Base-by-base conservation (phyloP, 257 asterid species). In the Verbena officinalis region DNA sequence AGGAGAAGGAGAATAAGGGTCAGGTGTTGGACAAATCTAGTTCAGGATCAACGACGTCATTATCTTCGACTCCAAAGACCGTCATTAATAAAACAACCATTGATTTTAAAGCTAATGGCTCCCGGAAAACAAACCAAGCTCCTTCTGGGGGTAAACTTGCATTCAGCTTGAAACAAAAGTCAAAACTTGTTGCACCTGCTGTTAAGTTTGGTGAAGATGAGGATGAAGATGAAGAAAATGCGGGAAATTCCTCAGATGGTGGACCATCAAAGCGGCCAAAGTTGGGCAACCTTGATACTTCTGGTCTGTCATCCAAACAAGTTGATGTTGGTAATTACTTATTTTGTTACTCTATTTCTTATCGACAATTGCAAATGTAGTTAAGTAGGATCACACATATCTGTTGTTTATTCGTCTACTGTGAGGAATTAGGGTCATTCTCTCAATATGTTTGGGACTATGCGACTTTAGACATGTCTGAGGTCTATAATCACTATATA, bases 141-240 rank as follows among this genome's bases (percentile, higher is more conserved):
- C 62, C 87, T 69, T 72, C 91, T 15, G 70, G 83, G 39, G 96
- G 99, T 45, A 93, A 92, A 77, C 95, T 93, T 58, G 97, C 99
- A 3, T 93, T 90, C 75, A 87, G 99, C 82, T 76, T 90, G 86
- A 93, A 93, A 75, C 97, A 86, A 69, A 93, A 87, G 73, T 87
- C 97, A 33, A 93, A 83, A 76, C 89, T 93, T 60, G 81, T 74
- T 62, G 73, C 90, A 17, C 86, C 96, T 14, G 74, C 93, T 67
- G 84, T 92, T 52, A 89, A 79, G 71, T 80, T 92, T 62, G 90
- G 75, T 53, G 96, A 86, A 66, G 96, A 92, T 65, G 95, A 83
- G 67, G 95, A 88, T 67, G 95, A 81, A 59, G 84, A 81, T 59
- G 84, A 72, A 75, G 81, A 53, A 53, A 93, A 84, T 52, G 80